Conservation (phyloP, 306 rosid genomes). For the Albizia julibrissin region DNA sequence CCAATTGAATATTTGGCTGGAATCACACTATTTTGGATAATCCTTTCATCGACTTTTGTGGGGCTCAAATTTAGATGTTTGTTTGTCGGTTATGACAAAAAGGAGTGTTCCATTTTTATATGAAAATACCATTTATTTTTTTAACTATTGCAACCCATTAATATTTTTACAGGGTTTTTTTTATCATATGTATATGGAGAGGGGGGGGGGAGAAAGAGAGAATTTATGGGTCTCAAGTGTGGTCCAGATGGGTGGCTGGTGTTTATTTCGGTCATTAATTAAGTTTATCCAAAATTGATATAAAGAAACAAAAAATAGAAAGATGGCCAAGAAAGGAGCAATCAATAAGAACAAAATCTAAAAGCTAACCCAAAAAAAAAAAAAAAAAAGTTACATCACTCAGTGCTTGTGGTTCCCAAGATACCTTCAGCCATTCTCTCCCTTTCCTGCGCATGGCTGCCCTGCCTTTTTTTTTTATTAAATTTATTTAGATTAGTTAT, state of each 20-base stretch:
- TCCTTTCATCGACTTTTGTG: neutral
- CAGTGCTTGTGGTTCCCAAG: neutral
- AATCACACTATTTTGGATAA: neutral
- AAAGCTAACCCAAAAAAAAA: neutral
- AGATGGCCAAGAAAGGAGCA: neutral
- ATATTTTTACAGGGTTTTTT: neutral
- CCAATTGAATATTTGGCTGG: neutral
- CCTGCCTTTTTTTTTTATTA: too few relatives aligned
- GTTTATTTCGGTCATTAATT: neutral
- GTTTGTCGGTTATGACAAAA: neutral
- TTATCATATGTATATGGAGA: neutral
- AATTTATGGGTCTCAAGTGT: neutral
- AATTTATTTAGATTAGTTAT: too few relatives aligned
- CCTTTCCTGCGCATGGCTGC: too few relatives aligned
- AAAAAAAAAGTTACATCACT: neutral
- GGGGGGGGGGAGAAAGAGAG: neutral
- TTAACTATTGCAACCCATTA: neutral
- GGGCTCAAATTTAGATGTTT: neutral
- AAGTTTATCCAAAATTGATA: neutral
- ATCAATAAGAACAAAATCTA: neutral
- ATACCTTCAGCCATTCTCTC: neutral
- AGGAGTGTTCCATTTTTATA: neutral
- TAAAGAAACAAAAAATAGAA: neutral
- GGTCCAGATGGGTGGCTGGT: neutral
- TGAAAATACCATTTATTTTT: neutral